Conservation (phyloP, 768 basidiomycete species). For the Porpolomopsis calyptriformis region DNA sequence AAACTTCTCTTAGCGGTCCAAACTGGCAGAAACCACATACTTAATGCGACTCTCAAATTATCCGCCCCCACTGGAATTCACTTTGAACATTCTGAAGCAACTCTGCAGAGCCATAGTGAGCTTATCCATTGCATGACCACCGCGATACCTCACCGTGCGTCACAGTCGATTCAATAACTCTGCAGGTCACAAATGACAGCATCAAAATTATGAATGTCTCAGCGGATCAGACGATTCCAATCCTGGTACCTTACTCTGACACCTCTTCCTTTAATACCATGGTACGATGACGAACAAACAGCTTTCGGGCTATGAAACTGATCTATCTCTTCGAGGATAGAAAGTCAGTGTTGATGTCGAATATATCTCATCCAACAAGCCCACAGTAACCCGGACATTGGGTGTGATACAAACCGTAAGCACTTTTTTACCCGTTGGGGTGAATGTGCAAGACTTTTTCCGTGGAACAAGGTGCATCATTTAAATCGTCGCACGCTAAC, state of each 20-base stretch:
- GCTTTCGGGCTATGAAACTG: slow-evolving; percentile 1
- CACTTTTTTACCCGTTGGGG: slow-evolving; percentile 71
- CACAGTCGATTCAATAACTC: slow-evolving; percentile 2
- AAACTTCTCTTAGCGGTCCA: slow-evolving; percentile 46
- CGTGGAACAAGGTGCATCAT: slow-evolving; percentile 62
- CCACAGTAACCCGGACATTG: slow-evolving; percentile 42
- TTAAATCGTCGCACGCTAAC: not conserved
- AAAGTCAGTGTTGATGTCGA: slow-evolving; percentile 59
- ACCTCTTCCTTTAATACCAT: slow-evolving; percentile 48
- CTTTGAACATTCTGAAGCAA: slow-evolving; percentile 36
- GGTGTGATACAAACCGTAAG: slow-evolving; percentile 45
- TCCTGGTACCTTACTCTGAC: slow-evolving; percentile 59
- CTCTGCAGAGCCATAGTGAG: slow-evolving; percentile 24
- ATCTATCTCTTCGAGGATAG: slow-evolving; percentile 23
- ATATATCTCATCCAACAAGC: slow-evolving; percentile 52
- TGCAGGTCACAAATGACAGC: slow-evolving; percentile 32
- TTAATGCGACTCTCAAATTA: slow-evolving; percentile 42
- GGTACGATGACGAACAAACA: slow-evolving; percentile 30
- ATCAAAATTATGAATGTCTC: slow-evolving; percentile 41
- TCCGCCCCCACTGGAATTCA: slow-evolving; percentile 40
- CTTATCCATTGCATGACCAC: not conserved
- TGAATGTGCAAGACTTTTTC: slow-evolving; percentile 97
- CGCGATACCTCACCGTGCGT: not conserved
- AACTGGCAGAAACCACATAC: slow-evolving; percentile 60
- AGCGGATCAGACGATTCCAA: slow-evolving; percentile 32